Conservation (phyloP, 2,329 filamentous ascomycete genomes). For the Cladosporium sp. region DNA sequence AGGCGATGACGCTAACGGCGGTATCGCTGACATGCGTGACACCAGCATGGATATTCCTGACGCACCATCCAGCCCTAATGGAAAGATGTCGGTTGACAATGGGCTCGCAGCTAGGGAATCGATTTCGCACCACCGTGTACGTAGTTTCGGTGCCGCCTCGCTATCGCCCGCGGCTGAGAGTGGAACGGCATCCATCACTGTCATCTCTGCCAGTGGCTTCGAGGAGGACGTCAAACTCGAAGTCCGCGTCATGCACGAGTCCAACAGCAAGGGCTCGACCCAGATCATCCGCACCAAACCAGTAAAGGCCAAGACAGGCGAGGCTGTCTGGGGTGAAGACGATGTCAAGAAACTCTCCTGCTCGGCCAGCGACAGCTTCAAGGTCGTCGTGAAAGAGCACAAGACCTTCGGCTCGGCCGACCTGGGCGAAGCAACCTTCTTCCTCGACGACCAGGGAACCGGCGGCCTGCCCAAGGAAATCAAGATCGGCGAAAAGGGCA, state of each 20-base stretch:
- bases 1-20: conserved; percentile 22
- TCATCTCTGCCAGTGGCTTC: conserved; percentile 77
- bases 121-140: conserved; percentile 44
- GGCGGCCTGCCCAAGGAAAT: conserved; percentile 71
- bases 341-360: conserved; percentile 71
- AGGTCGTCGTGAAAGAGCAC: conserved; percentile 81
- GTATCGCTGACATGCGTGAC: conserved; percentile 28
- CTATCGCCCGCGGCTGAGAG: conserved; percentile 52
- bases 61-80: conserved; percentile 26
- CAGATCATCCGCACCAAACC: conserved; percentile 90
- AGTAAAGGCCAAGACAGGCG: conserved; percentile 69
- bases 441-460: conserved; percentile 77
- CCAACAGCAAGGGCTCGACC: conserved; percentile 64
- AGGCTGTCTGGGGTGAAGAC: conserved; percentile 59
- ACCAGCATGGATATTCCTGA: conserved; percentile 31
- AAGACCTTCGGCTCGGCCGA: conserved; percentile 81
- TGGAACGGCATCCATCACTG: conserved; percentile 76
- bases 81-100: conserved; percentile 28
- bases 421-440: conserved; percentile 84
- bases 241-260: conserved; percentile 36
- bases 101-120: conserved; percentile 23
- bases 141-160: conserved; percentile 43
- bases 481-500: conserved; percentile 72
- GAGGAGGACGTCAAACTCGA: conserved; percentile 45
- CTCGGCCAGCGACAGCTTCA: conserved; percentile 81